Evolutionary conservation across 192 early-diverging fungal species (phyloP), one percentile per base, ranked within the genome.

Genomic region (Backusella psychrophila): DNA sequence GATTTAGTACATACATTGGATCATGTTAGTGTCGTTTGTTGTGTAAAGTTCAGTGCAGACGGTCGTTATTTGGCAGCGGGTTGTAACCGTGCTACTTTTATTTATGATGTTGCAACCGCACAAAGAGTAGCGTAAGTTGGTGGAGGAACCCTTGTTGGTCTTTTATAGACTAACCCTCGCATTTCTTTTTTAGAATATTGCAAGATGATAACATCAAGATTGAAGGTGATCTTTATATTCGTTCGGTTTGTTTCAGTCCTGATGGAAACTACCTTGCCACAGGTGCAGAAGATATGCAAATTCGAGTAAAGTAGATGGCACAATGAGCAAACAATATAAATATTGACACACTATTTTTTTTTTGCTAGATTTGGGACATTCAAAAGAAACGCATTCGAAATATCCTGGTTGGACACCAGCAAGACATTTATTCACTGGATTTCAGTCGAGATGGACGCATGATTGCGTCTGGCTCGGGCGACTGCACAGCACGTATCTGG

Each of bases 341-440:
- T 29, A 29, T 29, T 29, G 29, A 29, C 29, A 29, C 29, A n/a
- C n/a, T n/a, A n/a, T 29, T 1, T 1, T 29, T 29, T 29, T 29
- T 29, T 29, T 29, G 29, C 33, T 33, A 33, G 82, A 88, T 94
- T 69, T 93, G 92, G 92, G 92, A 93, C 68, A 90, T 94, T 65
- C 74, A 79, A 69, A 88, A 84, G 73, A 87, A 87, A 73, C 81
- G 85, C 14, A 93, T 95, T 68, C 86, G 86, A 67, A 86, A 88
- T 77, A 86, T 87, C 15, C 88, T 97, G 65, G 80, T 82, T 26
- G 98, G 98, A 12, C 98, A 99, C 81, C 94, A 95, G 42, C 94
- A 96, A 85, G 98, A 99, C 80, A 98, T 99, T 78, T 99, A 99
- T 83, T 94, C 92, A 36, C 86, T 99, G 80, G 98, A 98, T 77